Conservation (phyloP, 2,329 filamentous ascomycete genomes). For the Dactylellina haptotyla region DNA sequence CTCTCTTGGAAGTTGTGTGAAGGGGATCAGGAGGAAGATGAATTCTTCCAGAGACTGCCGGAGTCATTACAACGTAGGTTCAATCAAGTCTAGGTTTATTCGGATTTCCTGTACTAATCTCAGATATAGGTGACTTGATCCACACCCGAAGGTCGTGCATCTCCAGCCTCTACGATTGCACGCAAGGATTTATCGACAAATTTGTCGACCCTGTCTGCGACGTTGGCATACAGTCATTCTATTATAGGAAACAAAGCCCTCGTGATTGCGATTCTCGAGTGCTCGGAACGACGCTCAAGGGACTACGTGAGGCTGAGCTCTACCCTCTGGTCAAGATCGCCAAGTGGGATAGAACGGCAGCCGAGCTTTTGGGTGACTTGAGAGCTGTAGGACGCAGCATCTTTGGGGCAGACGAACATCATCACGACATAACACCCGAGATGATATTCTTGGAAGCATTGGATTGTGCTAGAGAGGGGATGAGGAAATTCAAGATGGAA, state of each 20-base stretch:
- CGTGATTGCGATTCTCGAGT: conserved; percentile 51
- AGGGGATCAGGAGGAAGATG: conserved; percentile 50
- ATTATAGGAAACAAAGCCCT: conserved; percentile 52
- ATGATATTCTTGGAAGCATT: conserved; percentile 43
- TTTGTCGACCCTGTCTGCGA: conserved; percentile 50
- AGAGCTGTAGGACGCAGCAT: conserved; percentile 41
- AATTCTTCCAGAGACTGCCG: conserved; percentile 53
- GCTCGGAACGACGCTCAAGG: conserved; percentile 48
- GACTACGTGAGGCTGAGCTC: conserved; percentile 45
- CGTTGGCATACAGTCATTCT: conserved; percentile 50
- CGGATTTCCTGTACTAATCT: not conserved
- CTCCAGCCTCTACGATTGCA: conserved; percentile 44
- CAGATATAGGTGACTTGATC: conserved; percentile 30
- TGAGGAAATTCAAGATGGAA: conserved; percentile 52
- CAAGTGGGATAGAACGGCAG: conserved; percentile 44
- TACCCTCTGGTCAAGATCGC: conserved; percentile 49
- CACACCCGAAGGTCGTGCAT: conserved; percentile 42
- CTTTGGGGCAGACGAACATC: conserved; percentile 52
- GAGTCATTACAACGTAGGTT: conserved; percentile 47
- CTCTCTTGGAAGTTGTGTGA: conserved; percentile 50
- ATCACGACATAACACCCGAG: conserved; percentile 45
- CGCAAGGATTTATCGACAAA: conserved; percentile 51
- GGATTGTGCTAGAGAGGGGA: conserved; percentile 31
- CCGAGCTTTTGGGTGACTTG: conserved; percentile 35
- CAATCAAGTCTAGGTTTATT: not conserved